Percentiles rank a stretch among this genome's conserved stretches.
phyloP scores from a whole-genome alignment of 2,329 filamentous ascomycete genomes.

The Pyrenophora teres region DNA sequence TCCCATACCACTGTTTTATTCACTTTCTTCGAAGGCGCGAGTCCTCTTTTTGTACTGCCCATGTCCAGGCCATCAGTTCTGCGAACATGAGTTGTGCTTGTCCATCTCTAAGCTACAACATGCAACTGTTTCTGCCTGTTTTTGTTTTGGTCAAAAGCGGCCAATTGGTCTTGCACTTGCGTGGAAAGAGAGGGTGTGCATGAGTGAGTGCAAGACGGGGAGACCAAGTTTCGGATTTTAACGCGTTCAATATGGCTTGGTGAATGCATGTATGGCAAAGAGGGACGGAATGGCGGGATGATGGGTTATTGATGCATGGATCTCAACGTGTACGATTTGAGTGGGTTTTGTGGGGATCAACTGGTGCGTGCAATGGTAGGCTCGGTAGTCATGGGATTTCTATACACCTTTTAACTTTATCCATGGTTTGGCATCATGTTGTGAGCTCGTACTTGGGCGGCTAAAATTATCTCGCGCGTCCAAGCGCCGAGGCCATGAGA shows the following conservation, averaged over 20 bases:
- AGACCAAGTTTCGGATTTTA: conserved; percentile 26
- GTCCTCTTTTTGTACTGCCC: conserved; percentile 18
- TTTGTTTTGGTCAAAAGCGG: conserved; percentile 27
- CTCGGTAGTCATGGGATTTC: conserved; percentile 11
- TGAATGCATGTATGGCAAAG: conserved; percentile 3
- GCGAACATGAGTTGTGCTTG: conserved; percentile 29
- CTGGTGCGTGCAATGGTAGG: conserved; percentile 4
- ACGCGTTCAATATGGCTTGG: conserved; percentile 10
- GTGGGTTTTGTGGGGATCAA: conserved; percentile 8
- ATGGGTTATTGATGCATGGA: conserved; percentile 8
- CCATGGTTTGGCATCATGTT: neutral
- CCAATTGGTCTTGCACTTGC: conserved; percentile 11
- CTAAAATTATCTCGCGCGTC: neutral
- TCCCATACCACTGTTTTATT: conserved; percentile 43
- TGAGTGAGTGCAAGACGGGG: conserved; percentile 18
- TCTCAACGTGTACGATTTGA: conserved; percentile 14
- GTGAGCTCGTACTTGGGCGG: neutral
- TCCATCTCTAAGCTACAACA: conserved; percentile 19
- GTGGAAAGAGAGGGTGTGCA: neutral
- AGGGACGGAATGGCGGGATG: conserved; percentile 2
- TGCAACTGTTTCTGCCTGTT: conserved; percentile 19
- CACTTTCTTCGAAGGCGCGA: conserved; percentile 26
- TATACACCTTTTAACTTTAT: conserved; percentile 10
- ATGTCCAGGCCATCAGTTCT: conserved; percentile 35
- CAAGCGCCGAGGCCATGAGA: neutral